These are phyloP conservation scores for Nemania abortiva DNA, from an alignment of 2,329 filamentous ascomycete species.

Conservation along the genomic window DNA sequence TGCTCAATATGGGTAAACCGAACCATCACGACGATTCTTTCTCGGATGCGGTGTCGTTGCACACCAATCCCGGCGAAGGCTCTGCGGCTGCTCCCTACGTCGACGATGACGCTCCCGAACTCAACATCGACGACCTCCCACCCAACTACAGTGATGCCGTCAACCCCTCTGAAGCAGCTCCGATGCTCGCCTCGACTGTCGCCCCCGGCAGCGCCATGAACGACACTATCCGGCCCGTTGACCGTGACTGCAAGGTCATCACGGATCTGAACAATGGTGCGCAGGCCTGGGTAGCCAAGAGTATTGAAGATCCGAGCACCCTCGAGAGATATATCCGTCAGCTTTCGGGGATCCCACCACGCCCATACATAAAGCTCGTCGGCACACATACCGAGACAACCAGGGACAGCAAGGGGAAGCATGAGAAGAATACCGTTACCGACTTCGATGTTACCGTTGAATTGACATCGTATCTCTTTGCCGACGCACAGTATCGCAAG, in stretches of 20 bases:
- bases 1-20: conserved; percentile 47
- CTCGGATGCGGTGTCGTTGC: conserved; percentile 47
- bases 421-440: conserved; percentile 60
- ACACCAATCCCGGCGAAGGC: conserved; percentile 45
- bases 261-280: conserved; percentile 52
- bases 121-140: conserved; percentile 48
- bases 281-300: conserved; percentile 59
- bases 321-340: conserved; percentile 60
- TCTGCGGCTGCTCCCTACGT: conserved; percentile 35
- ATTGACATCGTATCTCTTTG: conserved; percentile 68
- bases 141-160: conserved; percentile 48
- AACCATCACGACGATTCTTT: conserved; percentile 28
- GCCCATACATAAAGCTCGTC: conserved; percentile 64
- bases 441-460: conserved; percentile 73
- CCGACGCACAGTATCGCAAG: conserved; percentile 55
- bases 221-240: conserved; percentile 26
- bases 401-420: conserved; percentile 58
- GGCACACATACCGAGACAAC: conserved; percentile 65
- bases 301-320: conserved; percentile 59
- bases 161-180: conserved; percentile 38
- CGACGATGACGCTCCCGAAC: conserved; percentile 47
- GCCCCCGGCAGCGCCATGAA: conserved; percentile 22
- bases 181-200: conserved; percentile 44
- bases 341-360: conserved; percentile 63
- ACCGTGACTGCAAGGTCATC: conserved; percentile 36